A percentile compares a stretch with the other conserved stretches of the same genome.
phyloP scores from a whole-genome alignment of 768 basidiomycete genomes.

The Auricularia heimuer region DNA sequence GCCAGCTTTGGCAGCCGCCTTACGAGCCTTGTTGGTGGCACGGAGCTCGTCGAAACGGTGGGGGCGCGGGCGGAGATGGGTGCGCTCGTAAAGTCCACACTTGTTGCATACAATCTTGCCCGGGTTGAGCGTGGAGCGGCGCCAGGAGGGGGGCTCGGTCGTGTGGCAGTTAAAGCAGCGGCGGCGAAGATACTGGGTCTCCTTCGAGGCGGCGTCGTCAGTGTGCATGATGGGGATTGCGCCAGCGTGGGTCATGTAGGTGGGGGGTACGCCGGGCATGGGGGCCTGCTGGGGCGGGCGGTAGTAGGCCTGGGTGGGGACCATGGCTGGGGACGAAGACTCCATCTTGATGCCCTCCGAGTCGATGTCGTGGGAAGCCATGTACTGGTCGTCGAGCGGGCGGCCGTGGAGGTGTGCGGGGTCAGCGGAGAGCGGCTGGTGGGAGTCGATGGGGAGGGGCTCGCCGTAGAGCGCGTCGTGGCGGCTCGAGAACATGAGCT shows the following conservation, averaged over 20 bases:
- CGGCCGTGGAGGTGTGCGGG: constrained; percentile 21
- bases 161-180: constrained; percentile 89
- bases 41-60: constrained; percentile 82
- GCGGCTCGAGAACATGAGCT: constrained; percentile 29
- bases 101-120: constrained; percentile 92
- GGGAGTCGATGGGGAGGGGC: constrained; percentile 28
- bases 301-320: constrained; percentile 53
- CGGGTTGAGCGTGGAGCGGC: constrained; percentile 76
- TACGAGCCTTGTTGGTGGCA: constrained; percentile 76
- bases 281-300: constrained; percentile 25
- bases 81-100: constrained; percentile 85
- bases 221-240: constrained; percentile 76
- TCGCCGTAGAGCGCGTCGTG: constrained; percentile 33
- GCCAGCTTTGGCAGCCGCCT: constrained; percentile 29
- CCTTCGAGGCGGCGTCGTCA: constrained; percentile 82
- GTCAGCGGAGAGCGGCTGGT: constrained; percentile 29
- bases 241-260: constrained; percentile 32
- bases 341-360: constrained; percentile 52
- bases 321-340: constrained; percentile 47
- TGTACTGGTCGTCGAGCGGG: constrained; percentile 16
- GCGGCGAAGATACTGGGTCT: constrained; percentile 81
- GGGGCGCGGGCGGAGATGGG: constrained; percentile 72
- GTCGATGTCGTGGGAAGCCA: constrained; percentile 28
- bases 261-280: constrained; percentile 17
- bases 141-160: constrained; percentile 84